These are phyloP conservation scores for Globisporangium nagaii DNA, from an alignment of 352 stramenopile species.

Conservation along the genomic window DNA sequence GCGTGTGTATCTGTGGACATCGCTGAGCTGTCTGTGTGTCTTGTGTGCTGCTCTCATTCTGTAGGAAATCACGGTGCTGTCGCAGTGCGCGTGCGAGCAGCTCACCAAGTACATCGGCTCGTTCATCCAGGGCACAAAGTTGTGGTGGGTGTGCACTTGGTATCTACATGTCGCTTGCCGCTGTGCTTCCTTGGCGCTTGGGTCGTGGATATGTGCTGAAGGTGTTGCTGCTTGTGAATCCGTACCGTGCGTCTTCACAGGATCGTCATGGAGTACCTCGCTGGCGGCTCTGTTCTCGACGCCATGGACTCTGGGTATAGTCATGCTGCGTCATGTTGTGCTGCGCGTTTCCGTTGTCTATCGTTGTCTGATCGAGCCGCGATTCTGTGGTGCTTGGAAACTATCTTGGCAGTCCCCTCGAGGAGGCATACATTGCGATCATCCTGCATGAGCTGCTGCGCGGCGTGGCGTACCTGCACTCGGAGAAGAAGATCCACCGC, in stretches of 20 bases:
- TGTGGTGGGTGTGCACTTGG: constrained; percentile 44
- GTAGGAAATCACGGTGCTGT: constrained; percentile 88
- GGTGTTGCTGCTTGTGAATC: neutral
- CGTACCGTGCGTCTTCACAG: constrained; percentile 22
- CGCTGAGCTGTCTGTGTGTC: neutral
- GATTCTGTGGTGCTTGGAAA: neutral
- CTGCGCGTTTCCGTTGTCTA: neutral
- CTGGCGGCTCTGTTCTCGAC: constrained; percentile 88
- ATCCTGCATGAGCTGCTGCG: constrained; percentile 69
- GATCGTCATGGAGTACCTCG: constrained; percentile 95
- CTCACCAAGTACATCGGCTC: constrained; percentile 87
- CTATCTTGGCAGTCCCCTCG: constrained; percentile 34
- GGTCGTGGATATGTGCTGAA: neutral
- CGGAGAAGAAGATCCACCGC: constrained; percentile 82
- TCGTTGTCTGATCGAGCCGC: neutral
- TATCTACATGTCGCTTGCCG: neutral
- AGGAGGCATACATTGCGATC: constrained; percentile 81
- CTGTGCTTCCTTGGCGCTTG: neutral
- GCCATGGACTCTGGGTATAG: constrained; percentile 67
- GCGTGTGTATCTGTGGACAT: neutral
- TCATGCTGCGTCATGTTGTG: neutral
- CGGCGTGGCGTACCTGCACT: constrained; percentile 76
- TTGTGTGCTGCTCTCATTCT: neutral
- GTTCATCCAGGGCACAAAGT: constrained; percentile 77
- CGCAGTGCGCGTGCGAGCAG: constrained; percentile 85